Base-by-base conservation (phyloP, 257 asterid species). In the Asclepias syriaca region DNA sequence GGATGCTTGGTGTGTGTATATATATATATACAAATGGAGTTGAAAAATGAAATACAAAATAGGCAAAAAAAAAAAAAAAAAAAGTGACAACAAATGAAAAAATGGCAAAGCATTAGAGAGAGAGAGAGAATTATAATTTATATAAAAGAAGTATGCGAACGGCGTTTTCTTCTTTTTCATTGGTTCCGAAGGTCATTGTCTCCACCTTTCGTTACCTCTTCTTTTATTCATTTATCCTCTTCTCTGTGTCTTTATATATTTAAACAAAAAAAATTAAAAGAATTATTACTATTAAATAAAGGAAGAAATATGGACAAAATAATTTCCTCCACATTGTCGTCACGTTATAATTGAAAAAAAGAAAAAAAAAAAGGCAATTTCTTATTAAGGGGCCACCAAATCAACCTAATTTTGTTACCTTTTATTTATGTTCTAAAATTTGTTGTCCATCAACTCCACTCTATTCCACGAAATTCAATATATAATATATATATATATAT, bases 161-260 rank as follows among this genome's bases (percentile, higher is more conserved):
- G 72, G 67, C 22, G 39, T 49, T 56, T 65, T 71, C 58, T 73
- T 4, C 71, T 51, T 32, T 64, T 6, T 7, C n/a, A 8, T n/a
- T 13, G 22, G 13, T 19, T 11, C 54, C 12, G n/a, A 53, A 65
- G 60, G 70, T 77, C 77, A 64, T 21, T 45, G 68, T 71, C 68
- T 71, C 19, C 51, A 72, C 59, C 70, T 66, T 77, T 67, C 66
- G 51, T 46, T 43, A 15, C 11, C 54, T 53, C 37, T 21, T 16
- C 29, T 66, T 39, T 34, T 55, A n/a, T 21, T 21, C 24, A 39
- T 40, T 1, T 34, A 15, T 72, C 40, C 12, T 70, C 65, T 65
- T 59, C 60, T 66, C 22, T 29, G 32, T 66, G 59, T 50, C 37
- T 37, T 5, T 66, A 48, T 9, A 48, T 48, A 48, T 29, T 29